phyloP scores from a whole-genome alignment of 75 land plant genomes.

The Picea glauca region DNA sequence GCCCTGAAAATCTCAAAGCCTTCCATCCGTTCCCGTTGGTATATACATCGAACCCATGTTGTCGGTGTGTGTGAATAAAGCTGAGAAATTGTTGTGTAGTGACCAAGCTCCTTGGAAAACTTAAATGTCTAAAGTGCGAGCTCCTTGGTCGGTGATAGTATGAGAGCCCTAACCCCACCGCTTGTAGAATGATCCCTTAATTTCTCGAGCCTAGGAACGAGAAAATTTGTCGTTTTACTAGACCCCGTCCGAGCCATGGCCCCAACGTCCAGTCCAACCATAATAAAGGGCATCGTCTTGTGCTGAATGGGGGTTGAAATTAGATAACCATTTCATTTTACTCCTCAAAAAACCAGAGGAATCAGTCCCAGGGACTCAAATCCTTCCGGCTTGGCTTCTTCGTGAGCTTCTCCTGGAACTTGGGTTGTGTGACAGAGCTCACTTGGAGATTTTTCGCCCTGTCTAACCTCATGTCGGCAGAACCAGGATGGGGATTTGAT shows the following conservation, averaged over 20 bases:
- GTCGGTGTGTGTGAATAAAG: not conserved
- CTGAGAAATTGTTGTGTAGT: constrained; percentile 30
- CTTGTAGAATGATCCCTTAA: constrained; percentile 50
- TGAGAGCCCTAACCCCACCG: constrained; percentile 65
- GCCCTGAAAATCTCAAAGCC: not conserved
- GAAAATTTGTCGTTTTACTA: constrained; percentile 91
- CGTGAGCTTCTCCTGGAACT: constrained; percentile 5
- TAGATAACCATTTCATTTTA: constrained; percentile 77
- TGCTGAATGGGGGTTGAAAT: constrained; percentile 99
- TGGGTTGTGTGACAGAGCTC: too few species aligned
- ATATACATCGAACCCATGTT: not conserved
- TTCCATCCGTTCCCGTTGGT: not conserved
- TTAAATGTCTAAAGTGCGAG: constrained; percentile 86
- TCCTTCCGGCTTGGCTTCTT: constrained; percentile 90
- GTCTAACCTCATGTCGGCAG: too few species aligned
- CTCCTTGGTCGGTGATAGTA: constrained; percentile 83
- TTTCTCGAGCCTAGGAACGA: constrained; percentile 81
- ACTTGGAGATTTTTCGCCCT: too few species aligned
- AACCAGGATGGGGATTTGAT: too few species aligned
- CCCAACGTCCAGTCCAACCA: constrained; percentile 82
- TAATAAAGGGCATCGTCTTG: constrained; percentile 74
- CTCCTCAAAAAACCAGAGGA: constrained; percentile 57
- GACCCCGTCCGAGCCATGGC: constrained; percentile 99
- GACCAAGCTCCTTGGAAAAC: constrained; percentile 83
- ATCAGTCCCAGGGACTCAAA: constrained; percentile 83